Base-by-base conservation (phyloP, 2,329 filamentous ascomycete species). In the Chrysoporthe puriensis region DNA sequence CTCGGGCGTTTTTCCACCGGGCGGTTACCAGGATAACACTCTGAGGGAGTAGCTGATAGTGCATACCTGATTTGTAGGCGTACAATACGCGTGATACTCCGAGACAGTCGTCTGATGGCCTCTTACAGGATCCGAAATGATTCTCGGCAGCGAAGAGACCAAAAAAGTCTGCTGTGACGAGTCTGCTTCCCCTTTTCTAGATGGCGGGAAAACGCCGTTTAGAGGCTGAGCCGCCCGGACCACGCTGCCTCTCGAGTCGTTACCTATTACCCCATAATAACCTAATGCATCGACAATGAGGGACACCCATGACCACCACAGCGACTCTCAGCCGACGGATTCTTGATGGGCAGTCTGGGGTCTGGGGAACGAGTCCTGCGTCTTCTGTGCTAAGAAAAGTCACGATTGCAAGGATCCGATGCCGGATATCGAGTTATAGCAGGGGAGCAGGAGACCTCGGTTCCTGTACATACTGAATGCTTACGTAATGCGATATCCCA, bases 231-330 rank as follows among this genome's bases (percentile, higher is more conserved):
- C 43, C 61, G 50, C 48, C 48, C 26, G 43, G 43, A 18, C 26
- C 36, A n/a, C 16, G n/a, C 21, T 48, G 59, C 43, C 52, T 57
- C 40, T 52, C 34, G 44, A 36, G 14, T 40, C 32, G 64, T 61
- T 66, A 61, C 57, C 58, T 67, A 68, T 69, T 69, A 69, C 68
- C 68, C 68, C 68, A 69, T 69, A 67, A 69, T 68, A 69, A 69
- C 68, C 68, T 68, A 63, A 69, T 58, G 11, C 34, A 60, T 26
- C 34, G 32, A 59, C 32, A 58, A 13, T n/a, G 21, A 64, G 18
- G 16, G 42, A 40, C 26, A 34, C 5, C 34, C 21, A 48, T 48
- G 44, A 48, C 44, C 44, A 48, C 50, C 50, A 57, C 54, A 18
- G 54, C 7, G 54, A 36, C 18, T 34, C 32, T 40, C 16, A 21